phyloP scores from a whole-genome alignment of 1,284 basidiomycete genomes.

The Naganishia liquefaciens region DNA sequence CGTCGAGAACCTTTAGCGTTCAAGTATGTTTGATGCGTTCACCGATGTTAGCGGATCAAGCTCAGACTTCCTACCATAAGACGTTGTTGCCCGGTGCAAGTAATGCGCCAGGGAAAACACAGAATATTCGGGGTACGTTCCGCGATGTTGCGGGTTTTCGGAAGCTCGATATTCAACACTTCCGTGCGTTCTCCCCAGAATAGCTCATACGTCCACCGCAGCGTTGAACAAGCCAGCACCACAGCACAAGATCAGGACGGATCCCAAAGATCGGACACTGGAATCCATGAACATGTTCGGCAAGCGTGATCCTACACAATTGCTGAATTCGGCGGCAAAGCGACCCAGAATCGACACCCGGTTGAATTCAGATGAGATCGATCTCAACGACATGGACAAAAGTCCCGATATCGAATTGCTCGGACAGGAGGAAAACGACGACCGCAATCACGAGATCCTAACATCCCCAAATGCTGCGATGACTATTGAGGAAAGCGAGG shows the following conservation, averaged over 20 bases:
- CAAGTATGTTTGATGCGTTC: constrained; percentile 60
- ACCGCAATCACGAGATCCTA: constrained; percentile 33
- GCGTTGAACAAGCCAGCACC: constrained; percentile 58
- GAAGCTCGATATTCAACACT: too few relatives aligned
- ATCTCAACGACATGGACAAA: constrained; percentile 37
- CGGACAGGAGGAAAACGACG: constrained; percentile 32
- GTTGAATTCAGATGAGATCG: constrained; percentile 35
- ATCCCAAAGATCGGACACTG: constrained; percentile 80
- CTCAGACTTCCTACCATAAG: constrained; percentile 35
- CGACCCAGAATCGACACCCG: constrained; percentile 22
- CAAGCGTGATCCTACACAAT: constrained; percentile 37
- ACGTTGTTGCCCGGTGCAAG: constrained; percentile 52
- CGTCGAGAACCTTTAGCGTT: constrained; percentile 72
- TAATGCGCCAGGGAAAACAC: constrained; percentile 35
- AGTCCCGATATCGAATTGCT: constrained; percentile 33
- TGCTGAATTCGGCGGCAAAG: constrained; percentile 13
- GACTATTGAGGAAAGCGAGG: constrained; percentile 71
- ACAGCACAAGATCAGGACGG: constrained; percentile 90
- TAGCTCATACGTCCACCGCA: background rate
- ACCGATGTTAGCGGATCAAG: background rate
- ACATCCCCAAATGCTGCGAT: constrained; percentile 27
- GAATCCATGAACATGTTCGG: constrained; percentile 70
- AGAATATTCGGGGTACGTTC: background rate
- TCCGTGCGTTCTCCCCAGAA: too few relatives aligned
- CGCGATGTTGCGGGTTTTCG: too few relatives aligned